These are phyloP conservation scores for Zancudomyces culisetae DNA, from an alignment of 371 early-diverging fungal species.

Conservation along the genomic window DNA sequence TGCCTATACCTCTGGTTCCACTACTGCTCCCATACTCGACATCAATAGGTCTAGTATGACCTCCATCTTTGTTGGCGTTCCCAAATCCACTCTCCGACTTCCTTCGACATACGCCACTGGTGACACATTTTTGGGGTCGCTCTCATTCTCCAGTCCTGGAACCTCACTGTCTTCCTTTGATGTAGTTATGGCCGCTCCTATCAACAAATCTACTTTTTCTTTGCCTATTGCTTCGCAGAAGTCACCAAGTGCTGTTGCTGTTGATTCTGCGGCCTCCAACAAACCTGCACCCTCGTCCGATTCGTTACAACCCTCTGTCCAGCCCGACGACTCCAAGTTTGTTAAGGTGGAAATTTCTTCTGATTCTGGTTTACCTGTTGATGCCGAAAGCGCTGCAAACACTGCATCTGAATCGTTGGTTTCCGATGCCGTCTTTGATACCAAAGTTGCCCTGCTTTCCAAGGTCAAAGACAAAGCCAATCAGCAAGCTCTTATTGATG, in stretches of 20 bases:
- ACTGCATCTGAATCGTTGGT: slow-evolving; percentile 28
- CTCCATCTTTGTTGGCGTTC: slow-evolving; percentile 28
- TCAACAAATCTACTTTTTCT: not conserved
- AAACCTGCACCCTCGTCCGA: slow-evolving; percentile 4
- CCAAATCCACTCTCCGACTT: slow-evolving; percentile 13
- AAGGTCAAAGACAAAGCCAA: slow-evolving; percentile 43
- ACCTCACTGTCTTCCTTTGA: slow-evolving; percentile 32
- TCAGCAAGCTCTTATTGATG: slow-evolving; percentile 31
- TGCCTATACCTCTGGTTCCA: slow-evolving; percentile 22
- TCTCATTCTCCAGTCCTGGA: slow-evolving; percentile 42
- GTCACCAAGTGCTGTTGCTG: not conserved
- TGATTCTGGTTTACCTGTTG: slow-evolving; percentile 5
- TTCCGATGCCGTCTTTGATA: slow-evolving; percentile 49
- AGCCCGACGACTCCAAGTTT: not conserved
- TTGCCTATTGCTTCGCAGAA: not conserved
- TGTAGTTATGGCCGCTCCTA: slow-evolving; percentile 6
- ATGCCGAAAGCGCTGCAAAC: slow-evolving; percentile 21
- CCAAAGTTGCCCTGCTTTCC: slow-evolving; percentile 58
- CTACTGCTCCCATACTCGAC: slow-evolving; percentile 11
- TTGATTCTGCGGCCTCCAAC: slow-evolving; percentile 3
- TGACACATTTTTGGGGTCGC: slow-evolving; percentile 51
- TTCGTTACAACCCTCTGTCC: slow-evolving; percentile 1
- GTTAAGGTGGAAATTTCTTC: not conserved
- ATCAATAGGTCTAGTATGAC: slow-evolving; percentile 28
- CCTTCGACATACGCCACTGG: slow-evolving; percentile 61